These are phyloP conservation scores for Daldinia bambusicola DNA, from an alignment of 495 filamentous ascomycete species.

Conservation along the genomic window DNA sequence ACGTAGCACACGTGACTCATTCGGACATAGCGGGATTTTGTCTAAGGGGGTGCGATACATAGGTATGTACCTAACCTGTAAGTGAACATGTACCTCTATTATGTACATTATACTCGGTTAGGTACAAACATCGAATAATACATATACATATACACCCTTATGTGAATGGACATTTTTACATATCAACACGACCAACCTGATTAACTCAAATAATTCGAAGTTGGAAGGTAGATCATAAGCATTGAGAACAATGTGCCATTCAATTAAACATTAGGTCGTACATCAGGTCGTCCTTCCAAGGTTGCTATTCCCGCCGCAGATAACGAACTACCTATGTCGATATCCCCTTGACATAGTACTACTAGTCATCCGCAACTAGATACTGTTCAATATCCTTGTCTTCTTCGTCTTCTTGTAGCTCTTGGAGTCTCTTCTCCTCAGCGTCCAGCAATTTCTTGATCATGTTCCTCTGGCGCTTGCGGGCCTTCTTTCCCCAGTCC, in stretches of 20 bases:
- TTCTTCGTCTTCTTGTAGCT: conserved; percentile 65
- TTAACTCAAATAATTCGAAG: no score
- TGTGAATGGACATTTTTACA: no score
- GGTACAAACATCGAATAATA: no score
- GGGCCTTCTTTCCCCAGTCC: conserved; percentile 67
- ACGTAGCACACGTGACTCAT: conserved; percentile 13
- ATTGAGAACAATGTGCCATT: neutral
- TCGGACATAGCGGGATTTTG: conserved; percentile 16
- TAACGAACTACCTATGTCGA: neutral
- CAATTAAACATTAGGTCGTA: neutral
- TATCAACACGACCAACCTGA: no score
- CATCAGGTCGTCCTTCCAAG: no score
- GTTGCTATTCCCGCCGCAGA: conserved; percentile 1
- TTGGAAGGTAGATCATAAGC: no score
- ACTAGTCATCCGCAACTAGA: conserved; percentile 55
- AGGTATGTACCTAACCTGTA: no score
- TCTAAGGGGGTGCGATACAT: no score
- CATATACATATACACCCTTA: no score
- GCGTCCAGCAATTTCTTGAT: conserved; percentile 65
- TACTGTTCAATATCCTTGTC: conserved; percentile 77
- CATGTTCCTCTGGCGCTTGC: conserved; percentile 69
- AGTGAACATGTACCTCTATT: no score
- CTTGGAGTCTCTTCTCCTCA: conserved; percentile 58
- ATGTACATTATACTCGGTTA: no score
- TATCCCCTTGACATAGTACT: conserved; percentile 1